phyloP scores from a whole-genome alignment of 2,329 filamentous ascomycete genomes.

The Pseudophaeomoniella oleicola region DNA sequence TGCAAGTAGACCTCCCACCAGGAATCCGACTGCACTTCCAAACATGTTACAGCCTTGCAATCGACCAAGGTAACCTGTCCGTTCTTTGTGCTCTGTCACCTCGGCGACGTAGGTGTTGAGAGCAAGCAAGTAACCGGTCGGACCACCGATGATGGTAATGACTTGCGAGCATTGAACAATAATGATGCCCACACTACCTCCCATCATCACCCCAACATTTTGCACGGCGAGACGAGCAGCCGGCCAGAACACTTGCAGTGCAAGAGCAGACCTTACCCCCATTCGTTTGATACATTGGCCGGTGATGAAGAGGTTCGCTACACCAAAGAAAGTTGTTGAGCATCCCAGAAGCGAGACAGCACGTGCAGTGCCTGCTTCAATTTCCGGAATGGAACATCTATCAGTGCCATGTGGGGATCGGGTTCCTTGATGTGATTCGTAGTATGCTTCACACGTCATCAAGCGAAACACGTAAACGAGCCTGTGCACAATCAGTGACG shows the following conservation, averaged over 20 bases:
- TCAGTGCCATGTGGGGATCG: conserved; percentile 25
- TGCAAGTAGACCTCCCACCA: conserved; percentile 50
- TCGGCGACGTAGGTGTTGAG: conserved; percentile 56
- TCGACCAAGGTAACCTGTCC: conserved; percentile 51
- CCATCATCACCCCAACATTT: conserved; percentile 48
- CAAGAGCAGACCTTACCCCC: conserved; percentile 47
- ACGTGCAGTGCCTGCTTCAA: conserved; percentile 49
- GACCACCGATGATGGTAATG: conserved; percentile 54
- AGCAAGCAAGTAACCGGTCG: conserved; percentile 53
- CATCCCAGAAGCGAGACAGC: conserved; percentile 52
- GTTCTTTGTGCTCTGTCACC: conserved; percentile 41
- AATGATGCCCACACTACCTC: conserved; percentile 47
- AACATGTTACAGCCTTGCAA: conserved; percentile 55
- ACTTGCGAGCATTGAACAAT: conserved; percentile 54
- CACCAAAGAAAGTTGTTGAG: conserved; percentile 53
- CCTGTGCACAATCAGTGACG: neutral
- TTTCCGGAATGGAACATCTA: conserved; percentile 45
- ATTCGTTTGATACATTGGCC: conserved; percentile 52
- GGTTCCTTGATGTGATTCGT: conserved; percentile 35
- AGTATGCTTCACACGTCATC: conserved; percentile 60
- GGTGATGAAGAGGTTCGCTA: conserved; percentile 52
- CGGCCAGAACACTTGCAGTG: conserved; percentile 49
- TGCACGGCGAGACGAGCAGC: conserved; percentile 50
- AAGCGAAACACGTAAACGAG: conserved; percentile 52
- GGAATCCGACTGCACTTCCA: conserved; percentile 48